phyloP scores from a whole-genome alignment of 352 stramenopile genomes.

The Globisporangium nodosum region DNA sequence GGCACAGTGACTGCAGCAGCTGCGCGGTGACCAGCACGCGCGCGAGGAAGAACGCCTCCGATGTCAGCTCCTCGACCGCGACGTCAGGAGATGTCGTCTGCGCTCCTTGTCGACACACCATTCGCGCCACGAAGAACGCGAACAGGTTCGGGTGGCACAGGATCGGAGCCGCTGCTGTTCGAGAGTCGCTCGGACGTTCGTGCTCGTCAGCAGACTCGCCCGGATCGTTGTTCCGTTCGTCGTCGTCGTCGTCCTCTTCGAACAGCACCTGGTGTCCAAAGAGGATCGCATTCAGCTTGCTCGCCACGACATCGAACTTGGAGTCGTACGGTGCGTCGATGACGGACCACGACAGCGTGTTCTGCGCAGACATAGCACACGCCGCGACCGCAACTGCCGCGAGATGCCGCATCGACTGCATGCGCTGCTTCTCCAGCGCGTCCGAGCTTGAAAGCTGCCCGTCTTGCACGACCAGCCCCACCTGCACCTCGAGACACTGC shows the following conservation, averaged over 20 bases:
- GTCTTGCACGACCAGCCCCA: conserved; percentile 33
- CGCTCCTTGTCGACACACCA: conserved; percentile 37
- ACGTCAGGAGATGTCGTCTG: conserved; percentile 22
- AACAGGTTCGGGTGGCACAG: conserved; percentile 47
- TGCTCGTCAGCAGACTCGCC: background rate
- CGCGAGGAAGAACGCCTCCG: conserved; percentile 49
- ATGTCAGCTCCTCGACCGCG: conserved; percentile 33
- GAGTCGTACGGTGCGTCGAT: conserved; percentile 31
- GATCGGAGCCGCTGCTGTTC: conserved; percentile 29
- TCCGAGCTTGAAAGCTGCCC: conserved; percentile 27
- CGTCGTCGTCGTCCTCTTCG: conserved; percentile 32
- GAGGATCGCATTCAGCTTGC: conserved; percentile 47
- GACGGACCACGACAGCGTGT: conserved; percentile 35
- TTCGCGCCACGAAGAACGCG: conserved; percentile 43
- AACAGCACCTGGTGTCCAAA: conserved; percentile 74
- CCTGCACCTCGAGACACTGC: conserved; percentile 52
- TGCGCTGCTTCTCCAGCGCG: conserved; percentile 32
- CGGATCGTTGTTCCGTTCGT: conserved; percentile 1
- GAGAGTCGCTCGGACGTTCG: conserved; percentile 11
- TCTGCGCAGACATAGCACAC: conserved; percentile 33
- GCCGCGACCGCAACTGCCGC: conserved; percentile 35
- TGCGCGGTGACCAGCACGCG: conserved; percentile 55
- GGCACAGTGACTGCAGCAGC: conserved; percentile 49
- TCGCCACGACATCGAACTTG: conserved; percentile 42
- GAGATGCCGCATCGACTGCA: conserved; percentile 58